These are phyloP conservation scores for Nakazawaea wickerhamii DNA, from an alignment of 805 yeast genomes.

Conservation along the genomic window DNA sequence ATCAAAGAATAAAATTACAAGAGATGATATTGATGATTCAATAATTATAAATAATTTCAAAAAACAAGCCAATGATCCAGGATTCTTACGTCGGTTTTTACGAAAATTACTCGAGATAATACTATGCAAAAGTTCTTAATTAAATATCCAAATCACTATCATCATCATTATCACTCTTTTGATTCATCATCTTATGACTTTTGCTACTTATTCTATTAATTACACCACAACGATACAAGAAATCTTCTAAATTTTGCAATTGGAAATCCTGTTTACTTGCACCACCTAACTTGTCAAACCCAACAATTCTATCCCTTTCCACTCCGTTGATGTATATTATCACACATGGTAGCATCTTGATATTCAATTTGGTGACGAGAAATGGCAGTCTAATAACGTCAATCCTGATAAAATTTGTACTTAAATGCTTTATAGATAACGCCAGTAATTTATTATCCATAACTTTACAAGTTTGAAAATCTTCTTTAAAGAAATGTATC, in stretches of 20 bases:
- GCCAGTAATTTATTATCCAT: constrained; percentile 44
- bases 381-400: constrained; percentile 69
- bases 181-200: constrained; percentile 7
- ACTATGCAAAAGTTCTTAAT: constrained; percentile 9
- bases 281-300: constrained; percentile 56
- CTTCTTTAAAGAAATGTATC: constrained; percentile 59
- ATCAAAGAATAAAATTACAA: too few species aligned
- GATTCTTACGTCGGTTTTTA: neutral
- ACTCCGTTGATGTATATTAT: constrained; percentile 54
- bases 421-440: constrained; percentile 55
- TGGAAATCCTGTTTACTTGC: constrained; percentile 38
- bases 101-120: neutral
- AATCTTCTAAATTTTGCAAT: constrained; percentile 42
- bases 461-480: constrained; percentile 52
- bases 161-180: constrained; percentile 22
- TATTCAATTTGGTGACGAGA: constrained; percentile 53
- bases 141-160: constrained; percentile 36
- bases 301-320: constrained; percentile 57
- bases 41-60: neutral
- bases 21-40: neutral
- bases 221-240: constrained; percentile 28
- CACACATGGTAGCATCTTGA: constrained; percentile 70
- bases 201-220: constrained; percentile 24
- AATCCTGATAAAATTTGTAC: constrained; percentile 47
- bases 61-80: neutral